Base-by-base conservation (phyloP, 768 basidiomycete genomes). In the Rubroboletus satanas region DNA sequence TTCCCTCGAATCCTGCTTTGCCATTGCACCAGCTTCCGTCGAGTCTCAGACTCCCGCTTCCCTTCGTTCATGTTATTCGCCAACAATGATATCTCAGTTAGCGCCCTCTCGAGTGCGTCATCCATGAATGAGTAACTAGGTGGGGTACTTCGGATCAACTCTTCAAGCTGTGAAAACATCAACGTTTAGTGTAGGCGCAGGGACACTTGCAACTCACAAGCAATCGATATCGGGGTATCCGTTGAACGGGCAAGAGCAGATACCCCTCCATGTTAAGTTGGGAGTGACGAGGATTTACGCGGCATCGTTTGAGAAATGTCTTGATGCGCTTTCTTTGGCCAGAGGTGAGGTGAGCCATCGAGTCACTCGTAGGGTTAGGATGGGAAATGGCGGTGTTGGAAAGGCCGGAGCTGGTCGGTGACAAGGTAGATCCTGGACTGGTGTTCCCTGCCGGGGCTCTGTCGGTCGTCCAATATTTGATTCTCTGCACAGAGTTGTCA, bases 11-110 rank as follows among this genome's bases (percentile, higher is more conserved):
- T 98, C 62, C 92, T 80, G 35, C 85, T 66, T 73, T 94, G 93
- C 91, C 90, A 94, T 65, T 89, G 84, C 17, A 98, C 90, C 26
- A 98, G 83, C 66, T 93, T 90, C 44, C 87, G 81, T 21, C 97
- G 80, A 1, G 91, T 94, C 73, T 99, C 97, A 2, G 93, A 82
- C 62, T 98, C 95, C 2, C 97, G 84, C 71, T 98, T 98, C 58
- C 93, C 93, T 74, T 99, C 97, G 70, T 99, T 99, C 91, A 99
- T 97, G 65, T 90, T 90, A 47, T 84, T 91, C 3, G 97, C 94
- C 47, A 98, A 73, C 12, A 83, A 83, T 1, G 93, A 83, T 60
- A 98, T 97, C 73, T 96, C 92, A 18, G 83, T 76, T 42, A 97
- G 72, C 7, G 95, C 95, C 53, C 83, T 84, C 60, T 93, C 91